Evolutionary conservation across 2,329 filamentous ascomycete species (phyloP).

Genomic region (Endoconidiophora polonica): DNA sequence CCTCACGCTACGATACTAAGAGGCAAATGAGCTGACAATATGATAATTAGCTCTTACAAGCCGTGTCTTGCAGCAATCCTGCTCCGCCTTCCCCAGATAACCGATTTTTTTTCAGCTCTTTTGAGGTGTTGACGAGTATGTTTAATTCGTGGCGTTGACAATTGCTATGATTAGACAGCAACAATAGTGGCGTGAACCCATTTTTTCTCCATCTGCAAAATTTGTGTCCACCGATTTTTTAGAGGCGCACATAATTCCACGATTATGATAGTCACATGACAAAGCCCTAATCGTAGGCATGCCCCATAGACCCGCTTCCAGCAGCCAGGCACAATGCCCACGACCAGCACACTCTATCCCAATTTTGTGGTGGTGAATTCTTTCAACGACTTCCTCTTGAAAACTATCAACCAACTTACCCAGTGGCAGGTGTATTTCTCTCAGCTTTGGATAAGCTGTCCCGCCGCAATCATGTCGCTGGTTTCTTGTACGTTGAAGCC

Average conservation of each 20-base stretch:
- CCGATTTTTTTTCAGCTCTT: no score
- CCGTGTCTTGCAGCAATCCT: no score
- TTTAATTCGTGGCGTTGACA: no score
- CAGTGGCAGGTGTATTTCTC: conserved; percentile 13
- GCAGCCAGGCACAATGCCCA: conserved; percentile 11
- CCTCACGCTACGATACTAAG: no score
- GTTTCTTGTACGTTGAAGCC: conserved; percentile 12
- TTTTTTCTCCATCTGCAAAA: no score
- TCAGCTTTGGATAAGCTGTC: conserved; percentile 17
- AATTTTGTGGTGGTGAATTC: conserved; percentile 10
- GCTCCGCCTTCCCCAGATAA: no score
- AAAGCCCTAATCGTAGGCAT: conserved; percentile 13
- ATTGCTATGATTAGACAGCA: no score
- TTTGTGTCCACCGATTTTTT: neutral
- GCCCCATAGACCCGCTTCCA: conserved; percentile 13
- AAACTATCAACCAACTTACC: conserved; percentile 13
- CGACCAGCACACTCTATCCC: conserved; percentile 8
- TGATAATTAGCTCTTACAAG: no score
- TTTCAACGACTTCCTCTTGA: conserved; percentile 12
- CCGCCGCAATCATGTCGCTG: conserved; percentile 20
- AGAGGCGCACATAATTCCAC: neutral
- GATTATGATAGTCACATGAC: conserved; percentile 11
- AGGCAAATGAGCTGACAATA: no score
- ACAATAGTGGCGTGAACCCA: no score
- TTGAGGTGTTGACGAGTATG: no score